Evolutionary conservation across 108 stramenopile genomes (phyloP), one percentile per base, ranked within the genome.

Genomic region (Mediolabrus comicus): DNA sequence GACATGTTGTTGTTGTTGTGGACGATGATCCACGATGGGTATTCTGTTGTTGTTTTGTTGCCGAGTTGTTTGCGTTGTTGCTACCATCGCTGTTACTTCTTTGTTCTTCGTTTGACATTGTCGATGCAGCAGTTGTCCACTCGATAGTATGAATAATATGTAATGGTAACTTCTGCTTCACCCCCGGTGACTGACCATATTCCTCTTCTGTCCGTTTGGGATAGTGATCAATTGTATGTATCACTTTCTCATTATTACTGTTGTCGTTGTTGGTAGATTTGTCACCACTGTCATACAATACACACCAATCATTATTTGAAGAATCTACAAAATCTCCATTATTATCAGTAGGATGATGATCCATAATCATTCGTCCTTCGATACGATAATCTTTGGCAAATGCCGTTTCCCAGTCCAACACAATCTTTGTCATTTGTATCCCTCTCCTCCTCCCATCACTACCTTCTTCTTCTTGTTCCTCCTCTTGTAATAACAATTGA

Each of bases 381-480:
- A 92, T 68, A 22, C 69, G 55, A 77, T 93, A 93, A 41, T 89
- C 74, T 10, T 78, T 65, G 3, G 87, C 78, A 59, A 76, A 87
- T 22, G 92, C 92, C 3, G 89, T 72, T 68, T 92, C 92, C 89
- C 88, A 91, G 72, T 94, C 89, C 72, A 94, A 59, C 0, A 84
- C 75, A 14, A 91, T 77, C 19, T 63, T 80, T 6, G 78, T 65
- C 2, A 84, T 73, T 12, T 68, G 32, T 8, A 85, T 56, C 33
- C 62, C 68, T 14, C 16, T 22, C 22, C 46, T n/a, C n/a, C 22
- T 24, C 46, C 46, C 2, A 7, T 5, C 9, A 43, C n/a, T 19
- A 19, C 9, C 17, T 1, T 1, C 16, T 17, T 41, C 17, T 9
- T 5, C 41, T 17, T 17, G 3, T 16, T 41, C n/a, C 41, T 17